Evolutionary conservation across 495 filamentous ascomycete genomes (phyloP).

Genomic region (Glonium stellatum): DNA sequence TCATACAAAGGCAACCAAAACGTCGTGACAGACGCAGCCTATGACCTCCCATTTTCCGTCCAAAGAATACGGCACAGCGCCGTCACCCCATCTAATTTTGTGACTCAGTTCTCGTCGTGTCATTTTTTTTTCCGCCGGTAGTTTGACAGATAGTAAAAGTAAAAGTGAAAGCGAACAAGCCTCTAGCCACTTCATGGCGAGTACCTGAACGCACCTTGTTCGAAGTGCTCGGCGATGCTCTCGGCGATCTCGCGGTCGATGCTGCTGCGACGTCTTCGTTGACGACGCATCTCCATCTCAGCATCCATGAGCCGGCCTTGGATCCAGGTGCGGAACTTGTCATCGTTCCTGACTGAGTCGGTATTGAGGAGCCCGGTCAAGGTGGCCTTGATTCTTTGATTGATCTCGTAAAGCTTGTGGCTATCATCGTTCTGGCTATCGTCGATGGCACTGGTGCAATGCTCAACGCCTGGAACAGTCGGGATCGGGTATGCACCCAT

Average conservation of each 20-base stretch:
- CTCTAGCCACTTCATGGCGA: neutral
- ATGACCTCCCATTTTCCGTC: no score
- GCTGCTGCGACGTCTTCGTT: slow-evolving; percentile 31
- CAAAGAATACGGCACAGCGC: no score
- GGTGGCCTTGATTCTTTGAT: slow-evolving; percentile 57
- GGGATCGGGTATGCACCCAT: slow-evolving; percentile 9
- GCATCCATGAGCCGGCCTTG: slow-evolving; percentile 58
- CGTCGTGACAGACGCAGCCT: no score
- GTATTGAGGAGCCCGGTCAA: slow-evolving; percentile 62
- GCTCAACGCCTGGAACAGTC: slow-evolving; percentile 11
- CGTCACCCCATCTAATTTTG: neutral
- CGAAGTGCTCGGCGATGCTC: slow-evolving; percentile 20
- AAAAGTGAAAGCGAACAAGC: neutral
- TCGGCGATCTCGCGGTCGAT: slow-evolving; percentile 19
- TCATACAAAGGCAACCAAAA: no score
- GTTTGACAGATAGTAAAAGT: neutral
- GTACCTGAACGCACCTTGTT: neutral
- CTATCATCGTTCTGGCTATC: slow-evolving; percentile 35
- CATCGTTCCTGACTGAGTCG: slow-evolving; percentile 48
- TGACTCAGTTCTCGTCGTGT: neutral
- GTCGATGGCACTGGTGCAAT: slow-evolving; percentile 10
- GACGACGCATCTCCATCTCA: slow-evolving; percentile 48
- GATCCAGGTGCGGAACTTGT: slow-evolving; percentile 54
- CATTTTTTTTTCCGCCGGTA: neutral
- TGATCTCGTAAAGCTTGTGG: slow-evolving; percentile 53